phyloP scores from a whole-genome alignment of 768 basidiomycete genomes.

The Gymnopilus dilepis region DNA sequence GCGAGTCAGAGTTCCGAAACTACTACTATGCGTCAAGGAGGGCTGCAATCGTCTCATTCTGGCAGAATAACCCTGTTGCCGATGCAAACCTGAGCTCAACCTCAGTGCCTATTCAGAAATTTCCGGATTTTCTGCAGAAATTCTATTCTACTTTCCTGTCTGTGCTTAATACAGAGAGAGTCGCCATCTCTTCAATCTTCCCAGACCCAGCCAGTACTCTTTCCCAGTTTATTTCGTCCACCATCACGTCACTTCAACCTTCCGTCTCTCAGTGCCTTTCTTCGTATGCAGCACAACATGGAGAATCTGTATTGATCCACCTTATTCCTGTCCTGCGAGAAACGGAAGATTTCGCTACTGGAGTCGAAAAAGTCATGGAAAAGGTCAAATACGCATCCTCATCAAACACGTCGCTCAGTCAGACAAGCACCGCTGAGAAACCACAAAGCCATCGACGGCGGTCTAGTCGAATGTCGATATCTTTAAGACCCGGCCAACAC shows the following conservation, averaged over 20 bases:
- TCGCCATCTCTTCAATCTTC: slow-evolving; percentile 83
- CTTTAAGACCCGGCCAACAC: slow-evolving; percentile 52
- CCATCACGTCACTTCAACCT: slow-evolving; percentile 79
- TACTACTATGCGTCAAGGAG: slow-evolving; percentile 92
- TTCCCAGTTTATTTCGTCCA: slow-evolving; percentile 82
- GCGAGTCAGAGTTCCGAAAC: slow-evolving; percentile 90
- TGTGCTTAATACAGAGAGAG: slow-evolving; percentile 72
- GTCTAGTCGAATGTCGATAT: slow-evolving; percentile 70
- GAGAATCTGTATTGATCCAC: slow-evolving; percentile 65
- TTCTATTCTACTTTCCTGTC: slow-evolving; percentile 77
- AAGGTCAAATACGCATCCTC: slow-evolving; percentile 56
- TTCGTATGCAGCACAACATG: slow-evolving; percentile 67
- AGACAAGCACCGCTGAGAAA: slow-evolving; percentile 27
- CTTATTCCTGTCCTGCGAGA: slow-evolving; percentile 73
- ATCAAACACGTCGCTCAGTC: slow-evolving; percentile 17
- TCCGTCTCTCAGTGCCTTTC: slow-evolving; percentile 82
- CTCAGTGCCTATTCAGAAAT: slow-evolving; percentile 38
- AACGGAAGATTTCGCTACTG: slow-evolving; percentile 83
- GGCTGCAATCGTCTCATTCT: slow-evolving; percentile 63
- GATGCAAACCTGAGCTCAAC: slow-evolving; percentile 45
- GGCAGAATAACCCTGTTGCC: slow-evolving; percentile 64
- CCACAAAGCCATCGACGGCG: slow-evolving; percentile 50
- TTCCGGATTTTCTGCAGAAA: slow-evolving; percentile 70
- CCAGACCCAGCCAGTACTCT: slow-evolving; percentile 81
- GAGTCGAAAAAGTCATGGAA: slow-evolving; percentile 77